Percentiles rank a stretch among this genome's conserved stretches.
phyloP scores from a whole-genome alignment of 1,284 basidiomycete genomes.

The Leccinum fuscescens region DNA sequence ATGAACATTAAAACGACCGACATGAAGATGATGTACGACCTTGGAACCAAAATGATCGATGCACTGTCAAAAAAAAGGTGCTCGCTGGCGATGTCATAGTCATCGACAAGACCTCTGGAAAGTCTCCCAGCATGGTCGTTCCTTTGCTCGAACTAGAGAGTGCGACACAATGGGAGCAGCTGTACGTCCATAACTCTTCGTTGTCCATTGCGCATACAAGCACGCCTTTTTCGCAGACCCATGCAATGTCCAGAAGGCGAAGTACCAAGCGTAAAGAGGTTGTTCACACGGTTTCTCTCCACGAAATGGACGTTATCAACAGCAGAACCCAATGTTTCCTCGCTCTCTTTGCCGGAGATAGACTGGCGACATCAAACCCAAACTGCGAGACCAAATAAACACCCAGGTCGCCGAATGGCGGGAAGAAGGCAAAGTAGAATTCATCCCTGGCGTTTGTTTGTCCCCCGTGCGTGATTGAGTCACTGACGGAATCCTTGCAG shows the following conservation, averaged over 20 bases:
- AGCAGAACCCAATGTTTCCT: constrained; percentile 93
- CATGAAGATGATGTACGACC: constrained; percentile 99
- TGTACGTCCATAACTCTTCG: constrained; percentile 49
- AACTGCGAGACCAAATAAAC: constrained; percentile 95
- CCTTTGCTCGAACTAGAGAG: constrained; percentile 93
- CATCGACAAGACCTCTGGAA: constrained; percentile 98
- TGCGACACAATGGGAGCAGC: constrained; percentile 99
- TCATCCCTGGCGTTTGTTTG: constrained; percentile 87
- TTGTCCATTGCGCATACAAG: neutral
- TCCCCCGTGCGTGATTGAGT: neutral
- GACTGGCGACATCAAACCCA: constrained; percentile 98
- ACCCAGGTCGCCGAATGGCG: constrained; percentile 96
- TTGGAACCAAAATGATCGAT: constrained; percentile 99
- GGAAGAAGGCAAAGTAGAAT: constrained; percentile 98
- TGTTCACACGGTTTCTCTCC: constrained; percentile 94
- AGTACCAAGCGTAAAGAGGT: constrained; percentile 94
- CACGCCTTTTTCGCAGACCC: constrained; percentile 54
- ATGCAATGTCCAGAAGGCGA: constrained; percentile 98
- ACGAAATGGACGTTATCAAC: constrained; percentile 99
- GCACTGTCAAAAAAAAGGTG: constrained; percentile 86
- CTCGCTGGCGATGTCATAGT: constrained; percentile 94
- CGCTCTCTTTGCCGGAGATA: constrained; percentile 77
- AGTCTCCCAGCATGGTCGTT: constrained; percentile 93
- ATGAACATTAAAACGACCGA: constrained; percentile 98
- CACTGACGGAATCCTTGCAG: constrained; percentile 37